A percentile compares a stretch with the other conserved stretches of the same genome.
These are phyloP conservation scores for Aspergillus sergii DNA, from an alignment of 2,329 filamentous ascomycete species.

Conservation along the genomic window DNA sequence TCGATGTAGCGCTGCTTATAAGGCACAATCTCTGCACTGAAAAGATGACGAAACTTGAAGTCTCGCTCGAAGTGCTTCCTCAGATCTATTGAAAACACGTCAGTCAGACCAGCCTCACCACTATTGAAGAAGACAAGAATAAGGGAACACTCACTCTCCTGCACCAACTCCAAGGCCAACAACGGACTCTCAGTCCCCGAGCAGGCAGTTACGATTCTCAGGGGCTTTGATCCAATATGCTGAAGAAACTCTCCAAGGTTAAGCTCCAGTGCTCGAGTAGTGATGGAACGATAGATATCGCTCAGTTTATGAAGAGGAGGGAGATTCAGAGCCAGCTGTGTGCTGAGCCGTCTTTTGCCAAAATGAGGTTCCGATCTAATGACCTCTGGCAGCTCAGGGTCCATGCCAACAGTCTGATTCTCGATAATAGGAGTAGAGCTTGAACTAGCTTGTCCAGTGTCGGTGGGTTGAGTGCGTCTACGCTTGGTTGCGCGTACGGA, in stretches of 20 bases:
- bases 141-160: slow-evolving; percentile 42
- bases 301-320: slow-evolving; percentile 30
- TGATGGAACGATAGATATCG: slow-evolving; percentile 35
- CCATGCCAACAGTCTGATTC: not conserved
- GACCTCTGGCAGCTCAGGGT: slow-evolving; percentile 26
- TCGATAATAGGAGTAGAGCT: not conserved
- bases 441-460: not conserved
- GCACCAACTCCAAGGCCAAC: slow-evolving; percentile 63
- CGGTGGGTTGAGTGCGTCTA: not conserved
- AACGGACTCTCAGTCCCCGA: slow-evolving; percentile 78
- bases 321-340: slow-evolving; percentile 23
- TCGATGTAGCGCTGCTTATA: slow-evolving; percentile 68
- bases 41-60: slow-evolving; percentile 57
- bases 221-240: slow-evolving; percentile 37
- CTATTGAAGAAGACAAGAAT: not conserved
- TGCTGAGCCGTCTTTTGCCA: slow-evolving; percentile 7
- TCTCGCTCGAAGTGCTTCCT: slow-evolving; percentile 33
- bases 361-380: slow-evolving; percentile 18
- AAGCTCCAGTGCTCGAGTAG: slow-evolving; percentile 24
- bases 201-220: slow-evolving; percentile 71
- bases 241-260: slow-evolving; percentile 50
- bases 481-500: not conserved
- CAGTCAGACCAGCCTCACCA: not conserved
- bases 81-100: slow-evolving; percentile 29
- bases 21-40: slow-evolving; percentile 65